Evolutionary conservation across 2,329 filamentous ascomycete species (phyloP).

Genomic region (Diplodia corticola): DNA sequence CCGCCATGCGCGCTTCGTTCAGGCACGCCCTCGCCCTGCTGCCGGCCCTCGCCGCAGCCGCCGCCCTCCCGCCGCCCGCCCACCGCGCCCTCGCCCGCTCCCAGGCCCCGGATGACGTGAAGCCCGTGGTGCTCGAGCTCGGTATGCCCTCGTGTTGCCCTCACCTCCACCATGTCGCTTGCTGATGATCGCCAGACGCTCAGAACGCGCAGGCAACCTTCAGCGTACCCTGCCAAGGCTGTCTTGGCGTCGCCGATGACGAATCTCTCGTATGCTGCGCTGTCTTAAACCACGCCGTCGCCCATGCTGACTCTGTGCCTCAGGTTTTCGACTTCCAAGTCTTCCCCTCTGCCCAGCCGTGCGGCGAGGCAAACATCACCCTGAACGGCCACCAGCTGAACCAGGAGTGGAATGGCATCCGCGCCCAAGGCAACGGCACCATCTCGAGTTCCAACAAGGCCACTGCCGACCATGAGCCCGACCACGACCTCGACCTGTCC

Average conservation of each 20-base stretch:
- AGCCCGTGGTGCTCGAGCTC: slow-evolving; percentile 21
- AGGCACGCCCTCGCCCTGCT: slow-evolving; percentile 15
- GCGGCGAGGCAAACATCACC: slow-evolving; percentile 44
- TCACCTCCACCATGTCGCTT: slow-evolving; percentile 22
- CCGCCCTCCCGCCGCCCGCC: slow-evolving; percentile 30
- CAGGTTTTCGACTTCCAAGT: slow-evolving; percentile 47
- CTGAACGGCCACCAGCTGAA: slow-evolving; percentile 43
- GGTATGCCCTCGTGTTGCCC: slow-evolving; percentile 11
- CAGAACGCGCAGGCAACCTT: slow-evolving; percentile 42
- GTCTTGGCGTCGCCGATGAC: slow-evolving; percentile 45
- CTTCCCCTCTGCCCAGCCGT: slow-evolving; percentile 39
- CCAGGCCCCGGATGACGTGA: background rate
- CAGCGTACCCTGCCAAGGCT: slow-evolving; percentile 43
- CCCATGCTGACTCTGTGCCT: slow-evolving; percentile 33
- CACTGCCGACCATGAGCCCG: slow-evolving; percentile 16
- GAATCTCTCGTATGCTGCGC: slow-evolving; percentile 39
- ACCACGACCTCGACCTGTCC: slow-evolving; percentile 40
- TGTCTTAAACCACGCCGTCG: slow-evolving; percentile 36
- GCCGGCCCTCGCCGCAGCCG: slow-evolving; percentile 34
- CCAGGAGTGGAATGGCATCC: slow-evolving; percentile 41
- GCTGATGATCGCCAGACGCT: slow-evolving; percentile 20
- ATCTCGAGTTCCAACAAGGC: slow-evolving; percentile 34
- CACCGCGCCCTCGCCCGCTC: background rate
- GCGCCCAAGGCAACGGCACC: slow-evolving; percentile 38
- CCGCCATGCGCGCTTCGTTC: slow-evolving; percentile 20